phyloP scores from a whole-genome alignment of 108 stramenopile species.

The Skeletonema tropicum region DNA sequence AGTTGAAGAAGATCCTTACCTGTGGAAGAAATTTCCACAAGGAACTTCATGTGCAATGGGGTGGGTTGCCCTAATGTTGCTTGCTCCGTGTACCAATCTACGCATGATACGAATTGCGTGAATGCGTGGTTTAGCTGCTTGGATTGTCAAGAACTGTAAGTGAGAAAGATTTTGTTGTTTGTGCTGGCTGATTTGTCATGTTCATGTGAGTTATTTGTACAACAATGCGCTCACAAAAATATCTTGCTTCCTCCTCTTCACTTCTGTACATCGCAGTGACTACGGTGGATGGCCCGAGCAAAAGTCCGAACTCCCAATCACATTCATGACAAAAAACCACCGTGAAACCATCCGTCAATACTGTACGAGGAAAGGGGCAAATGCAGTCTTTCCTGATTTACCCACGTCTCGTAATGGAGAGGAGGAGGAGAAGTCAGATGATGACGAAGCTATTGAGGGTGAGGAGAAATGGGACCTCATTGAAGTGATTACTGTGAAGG shows the following conservation, averaged over 20 bases:
- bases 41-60: slow-evolving; percentile 37
- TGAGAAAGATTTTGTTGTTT: not conserved
- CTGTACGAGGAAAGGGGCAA: not conserved
- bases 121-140: slow-evolving; percentile 22
- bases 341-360: not conserved
- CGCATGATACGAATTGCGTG: slow-evolving; percentile 13
- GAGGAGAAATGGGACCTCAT: not conserved
- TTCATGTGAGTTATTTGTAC: not conserved
- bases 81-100: slow-evolving; percentile 44
- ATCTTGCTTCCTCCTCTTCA: not conserved
- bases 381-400: not conserved
- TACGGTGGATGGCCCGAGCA: not conserved
- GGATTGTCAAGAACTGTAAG: slow-evolving; percentile 35
- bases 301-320: not conserved
- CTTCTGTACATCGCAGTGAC: not conserved
- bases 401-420: slow-evolving; percentile 5
- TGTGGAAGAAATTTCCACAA: slow-evolving; percentile 39
- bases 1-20: slow-evolving; percentile 49
- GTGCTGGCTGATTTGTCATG: not conserved
- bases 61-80: slow-evolving; percentile 45
- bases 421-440: not conserved
- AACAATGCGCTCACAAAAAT: not conserved
- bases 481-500: slow-evolving; percentile 3
- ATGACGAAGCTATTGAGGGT: not conserved
- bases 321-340: not conserved